Percentiles rank a stretch among this genome's conserved stretches.
phyloP scores from a whole-genome alignment of 495 filamentous ascomycete genomes.

The Beverwykella pulmonaria region DNA sequence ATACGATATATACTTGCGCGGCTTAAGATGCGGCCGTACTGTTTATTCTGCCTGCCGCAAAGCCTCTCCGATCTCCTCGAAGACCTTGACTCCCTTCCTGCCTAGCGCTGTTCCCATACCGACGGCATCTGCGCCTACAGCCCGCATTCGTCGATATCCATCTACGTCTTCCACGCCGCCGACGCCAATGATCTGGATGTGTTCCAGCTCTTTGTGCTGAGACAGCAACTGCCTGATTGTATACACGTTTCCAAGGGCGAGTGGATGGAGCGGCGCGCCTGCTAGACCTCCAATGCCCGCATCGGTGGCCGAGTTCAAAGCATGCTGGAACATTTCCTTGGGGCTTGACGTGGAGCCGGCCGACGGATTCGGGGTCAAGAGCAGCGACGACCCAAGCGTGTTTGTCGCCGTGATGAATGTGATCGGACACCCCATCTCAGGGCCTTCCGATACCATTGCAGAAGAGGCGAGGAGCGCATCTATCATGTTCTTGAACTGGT shows the following conservation, averaged over 20 bases:
- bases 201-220: slow-evolving; percentile 46
- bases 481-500: slow-evolving; percentile 60
- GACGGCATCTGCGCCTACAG: slow-evolving; percentile 63
- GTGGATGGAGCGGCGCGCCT: slow-evolving; percentile 67
- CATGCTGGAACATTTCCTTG: slow-evolving; percentile 33
- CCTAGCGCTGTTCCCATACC: slow-evolving; percentile 68
- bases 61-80: slow-evolving; percentile 54
- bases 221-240: slow-evolving; percentile 61
- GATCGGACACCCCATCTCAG: slow-evolving; percentile 45
- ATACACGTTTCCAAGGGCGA: slow-evolving; percentile 72
- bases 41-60: not conserved
- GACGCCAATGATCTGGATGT: slow-evolving; percentile 63
- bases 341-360: not conserved
- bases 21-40: no score
- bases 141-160: slow-evolving; percentile 63
- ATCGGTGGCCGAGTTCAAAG: slow-evolving; percentile 50
- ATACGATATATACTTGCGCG: not conserved
- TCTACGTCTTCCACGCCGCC: slow-evolving; percentile 65
- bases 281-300: slow-evolving; percentile 67
- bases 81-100: slow-evolving; percentile 59
- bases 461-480: slow-evolving; percentile 49
- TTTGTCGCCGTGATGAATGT: slow-evolving; percentile 72
- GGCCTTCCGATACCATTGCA: slow-evolving; percentile 6
- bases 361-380: slow-evolving; percentile 45
- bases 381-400: slow-evolving; percentile 67